Evolutionary conservation across 2,329 filamentous ascomycete species (phyloP).

Genomic region (Lachnellula arida): DNA sequence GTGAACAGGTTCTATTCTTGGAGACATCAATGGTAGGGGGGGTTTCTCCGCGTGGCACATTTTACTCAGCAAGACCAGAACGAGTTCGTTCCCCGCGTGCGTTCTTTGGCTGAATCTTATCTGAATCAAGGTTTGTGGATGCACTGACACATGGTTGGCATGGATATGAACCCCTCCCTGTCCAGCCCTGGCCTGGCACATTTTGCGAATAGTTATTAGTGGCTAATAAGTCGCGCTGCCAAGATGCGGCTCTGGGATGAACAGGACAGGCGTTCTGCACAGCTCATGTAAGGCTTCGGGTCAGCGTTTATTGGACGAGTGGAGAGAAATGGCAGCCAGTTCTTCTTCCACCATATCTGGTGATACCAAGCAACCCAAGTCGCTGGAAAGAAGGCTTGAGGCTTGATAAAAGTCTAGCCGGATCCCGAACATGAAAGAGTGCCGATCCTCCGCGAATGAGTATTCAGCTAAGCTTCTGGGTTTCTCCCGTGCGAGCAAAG

Average conservation of each 20-base stretch:
- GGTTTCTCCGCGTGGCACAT: neutral
- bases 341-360: neutral
- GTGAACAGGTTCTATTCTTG: neutral
- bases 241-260: slow-evolving; percentile 9
- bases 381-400: slow-evolving; percentile 1
- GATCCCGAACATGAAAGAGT: neutral
- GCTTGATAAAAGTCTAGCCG: neutral
- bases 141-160: slow-evolving; percentile 8
- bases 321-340: neutral
- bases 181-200: neutral
- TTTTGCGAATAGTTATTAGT: neutral
- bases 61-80: neutral
- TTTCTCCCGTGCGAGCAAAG: neutral
- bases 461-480: neutral
- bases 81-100: slow-evolving; percentile 1
- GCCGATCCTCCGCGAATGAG: neutral
- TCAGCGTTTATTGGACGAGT: neutral
- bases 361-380: neutral
- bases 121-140: slow-evolving; percentile 14
- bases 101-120: slow-evolving; percentile 21
- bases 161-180: slow-evolving; percentile 1
- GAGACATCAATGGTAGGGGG: neutral
- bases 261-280: slow-evolving; percentile 2
- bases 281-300: neutral
- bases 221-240: slow-evolving; percentile 3